Evolutionary conservation across 176 grass and related monocot species (phyloP).

Genomic region (Areca catechu): DNA sequence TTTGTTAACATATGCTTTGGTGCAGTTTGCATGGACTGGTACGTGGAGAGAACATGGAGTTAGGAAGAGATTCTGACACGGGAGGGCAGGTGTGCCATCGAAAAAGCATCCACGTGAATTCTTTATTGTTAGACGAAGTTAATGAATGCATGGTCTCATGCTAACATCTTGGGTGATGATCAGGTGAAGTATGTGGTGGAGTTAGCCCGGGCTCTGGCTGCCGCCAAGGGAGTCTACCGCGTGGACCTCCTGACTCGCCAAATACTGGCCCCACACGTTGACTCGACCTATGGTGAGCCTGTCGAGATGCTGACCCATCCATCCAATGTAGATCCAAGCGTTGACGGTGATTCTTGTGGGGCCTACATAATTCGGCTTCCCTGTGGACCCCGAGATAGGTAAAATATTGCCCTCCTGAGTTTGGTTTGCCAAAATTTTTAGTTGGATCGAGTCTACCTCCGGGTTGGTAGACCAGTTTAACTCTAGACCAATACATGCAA

Average conservation of each 20-base stretch:
- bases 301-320: conserved; percentile 62
- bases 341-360: conserved; percentile 14
- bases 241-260: conserved; percentile 86
- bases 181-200: conserved; percentile 98
- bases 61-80: conserved; percentile 79
- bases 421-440: too few relatives aligned
- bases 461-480: too few relatives aligned
- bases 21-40: conserved; percentile 76
- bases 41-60: conserved; percentile 93
- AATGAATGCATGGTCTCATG: too few relatives aligned
- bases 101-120: too few relatives aligned
- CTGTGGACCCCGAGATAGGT: conserved; percentile 62
- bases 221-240: conserved; percentile 61
- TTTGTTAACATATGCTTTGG: background rate
- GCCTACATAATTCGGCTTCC: conserved; percentile 91
- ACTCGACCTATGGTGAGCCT: conserved; percentile 92
- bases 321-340: background rate
- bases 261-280: conserved; percentile 61
- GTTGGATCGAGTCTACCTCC: too few relatives aligned
- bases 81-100: conserved; percentile 62
- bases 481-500: too few relatives aligned
- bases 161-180: too few relatives aligned
- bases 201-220: conserved; percentile 70
- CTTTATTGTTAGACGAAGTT: too few relatives aligned
- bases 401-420: too few relatives aligned